Base-by-base conservation (phyloP, 768 basidiomycete species). In the Paxillus ammoniavirescens region DNA sequence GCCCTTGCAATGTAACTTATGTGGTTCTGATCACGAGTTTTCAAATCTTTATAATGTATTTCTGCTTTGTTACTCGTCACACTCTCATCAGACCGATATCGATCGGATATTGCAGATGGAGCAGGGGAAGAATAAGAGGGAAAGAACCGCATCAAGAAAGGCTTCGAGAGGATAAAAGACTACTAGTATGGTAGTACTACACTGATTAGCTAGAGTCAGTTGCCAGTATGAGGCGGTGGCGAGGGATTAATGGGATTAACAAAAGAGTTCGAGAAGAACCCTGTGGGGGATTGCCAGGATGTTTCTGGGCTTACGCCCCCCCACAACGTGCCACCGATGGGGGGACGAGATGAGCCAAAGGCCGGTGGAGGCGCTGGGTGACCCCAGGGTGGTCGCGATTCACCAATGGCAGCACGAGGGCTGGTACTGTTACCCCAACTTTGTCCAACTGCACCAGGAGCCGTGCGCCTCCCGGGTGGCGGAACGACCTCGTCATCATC, bases 401-500 rank as follows among this genome's bases (percentile, higher is more conserved):
- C 73, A 8, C 70, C 72, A 8, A 71, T 67, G 8, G 70, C 72
- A 17, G 74, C 71, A 14, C 80, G 78, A 9, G 80, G 79, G 56
- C 74, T 79, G 46, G 76, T 62, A 26, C 75, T 57, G 37, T 60
- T 71, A 4, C 75, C 75, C 82, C 84, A 84, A 2, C 72, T 70
- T 51, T 78, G 79, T 7, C 79, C 71, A 10, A 79, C 75, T 3
- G 71, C 70, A 42, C 73, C 70, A 35, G 68, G 69, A 0, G 66
- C 72, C 38, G 67, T 69, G 8, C 80, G 73, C 45, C 82, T 68
- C 36, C 80, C 72, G 7, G 77, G 75, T 15, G 77, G 71, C 38
- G 77, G 70, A 14, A 91, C 80, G 10, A 91, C 86, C 64, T 91
- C 89, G 65, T 92, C 90, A 55, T 89, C 89, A 55, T 90, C 89